Base-by-base conservation (phyloP, 192 early-diverging fungal species). In the Backusella liffmaniae region DNA sequence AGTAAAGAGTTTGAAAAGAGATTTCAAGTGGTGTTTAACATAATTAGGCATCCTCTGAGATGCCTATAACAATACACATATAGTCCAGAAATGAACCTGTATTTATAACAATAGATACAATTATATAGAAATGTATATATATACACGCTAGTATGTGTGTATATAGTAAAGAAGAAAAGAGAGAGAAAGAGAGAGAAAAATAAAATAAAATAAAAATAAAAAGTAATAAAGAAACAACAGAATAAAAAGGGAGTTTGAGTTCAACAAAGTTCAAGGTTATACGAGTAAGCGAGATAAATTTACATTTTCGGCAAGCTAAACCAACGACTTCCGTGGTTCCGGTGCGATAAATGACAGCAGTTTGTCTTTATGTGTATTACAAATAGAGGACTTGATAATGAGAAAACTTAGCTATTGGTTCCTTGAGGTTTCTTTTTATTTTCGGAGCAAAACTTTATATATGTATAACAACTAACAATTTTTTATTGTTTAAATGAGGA, bases 241-340 rank as follows among this genome's bases (percentile, higher is more conserved):
- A 13, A 62, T 10, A 62, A 62, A 26, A 62, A 23, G 56, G 56
- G 56, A 62, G 26, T 62, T 62, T 62, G 56, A 62, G 56, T 12
- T 26, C n/a, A 62, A 13, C 56, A 62, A 13, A 62, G 21, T 29
- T 62, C 56, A 62, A 62, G 56, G 56, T 62, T 62, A 62, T 62
- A 62, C 56, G 10, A 62, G 56, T 29, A 10, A 12, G 56, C 56
- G 23, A 62, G 56, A 62, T 62, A 62, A 62, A 62, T 62, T 62
- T 62, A 62, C 56, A 62, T 62, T 26, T 62, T 29, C 56, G 56
- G 56, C 56, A 62, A 62, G 56, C 56, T 62, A 62, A 62, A 62
- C 56, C 56, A 62, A 62, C 56, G 56, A 62, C 56, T 62, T 62
- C 56, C 56, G 56, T 62, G 26, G 26, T 62, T 62, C 56, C 56